A percentile compares a stretch with the other conserved stretches of the same genome.
Conservation (phyloP, 805 yeast species). For the Brettanomyces sp. region DNA sequence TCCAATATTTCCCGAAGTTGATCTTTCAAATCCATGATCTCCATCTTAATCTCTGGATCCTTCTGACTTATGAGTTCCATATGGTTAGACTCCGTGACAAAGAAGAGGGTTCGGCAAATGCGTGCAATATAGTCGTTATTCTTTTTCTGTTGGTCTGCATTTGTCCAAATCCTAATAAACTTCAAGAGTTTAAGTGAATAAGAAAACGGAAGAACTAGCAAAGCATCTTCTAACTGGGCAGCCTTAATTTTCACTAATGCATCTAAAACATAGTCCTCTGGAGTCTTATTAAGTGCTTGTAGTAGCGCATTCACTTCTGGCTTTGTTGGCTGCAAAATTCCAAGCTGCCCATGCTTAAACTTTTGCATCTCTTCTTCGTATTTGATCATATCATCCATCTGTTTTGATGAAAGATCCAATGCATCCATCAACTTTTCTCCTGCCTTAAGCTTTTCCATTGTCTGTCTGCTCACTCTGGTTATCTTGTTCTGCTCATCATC, state of each 20-base stretch:
- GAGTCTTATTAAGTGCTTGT: slow-evolving; percentile 58
- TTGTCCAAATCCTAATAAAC: slow-evolving; percentile 71
- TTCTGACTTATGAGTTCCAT: slow-evolving; percentile 68
- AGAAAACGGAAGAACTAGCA: slow-evolving; percentile 84
- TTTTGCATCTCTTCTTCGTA: slow-evolving; percentile 33
- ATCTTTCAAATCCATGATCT: slow-evolving; percentile 52
- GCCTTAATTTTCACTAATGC: slow-evolving; percentile 63
- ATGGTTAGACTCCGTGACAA: slow-evolving; percentile 64
- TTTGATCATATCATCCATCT: slow-evolving; percentile 46
- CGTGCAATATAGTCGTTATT: slow-evolving; percentile 43
- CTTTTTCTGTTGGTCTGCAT: slow-evolving; percentile 32
- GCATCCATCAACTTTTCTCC: slow-evolving; percentile 93
- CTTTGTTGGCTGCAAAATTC: slow-evolving; percentile 40
- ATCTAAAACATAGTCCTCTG: slow-evolving; percentile 72
- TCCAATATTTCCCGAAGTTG: slow-evolving; percentile 51
- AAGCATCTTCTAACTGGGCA: slow-evolving; percentile 86
- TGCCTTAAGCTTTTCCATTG: slow-evolving; percentile 85
- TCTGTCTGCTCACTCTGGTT: slow-evolving; percentile 66
- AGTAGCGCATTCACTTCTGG: slow-evolving; percentile 69
- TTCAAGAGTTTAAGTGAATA: slow-evolving; percentile 61
- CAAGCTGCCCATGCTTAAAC: slow-evolving; percentile 29
- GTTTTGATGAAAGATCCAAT: slow-evolving; percentile 69
- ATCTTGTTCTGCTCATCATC: slow-evolving; percentile 43
- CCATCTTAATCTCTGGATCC: slow-evolving; percentile 53
- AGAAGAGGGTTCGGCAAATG: slow-evolving; percentile 68